A percentile compares a stretch with the other conserved stretches of the same genome.
Conservation (phyloP, 2,329 filamentous ascomycete genomes). For the Cladosporium colombiae region DNA sequence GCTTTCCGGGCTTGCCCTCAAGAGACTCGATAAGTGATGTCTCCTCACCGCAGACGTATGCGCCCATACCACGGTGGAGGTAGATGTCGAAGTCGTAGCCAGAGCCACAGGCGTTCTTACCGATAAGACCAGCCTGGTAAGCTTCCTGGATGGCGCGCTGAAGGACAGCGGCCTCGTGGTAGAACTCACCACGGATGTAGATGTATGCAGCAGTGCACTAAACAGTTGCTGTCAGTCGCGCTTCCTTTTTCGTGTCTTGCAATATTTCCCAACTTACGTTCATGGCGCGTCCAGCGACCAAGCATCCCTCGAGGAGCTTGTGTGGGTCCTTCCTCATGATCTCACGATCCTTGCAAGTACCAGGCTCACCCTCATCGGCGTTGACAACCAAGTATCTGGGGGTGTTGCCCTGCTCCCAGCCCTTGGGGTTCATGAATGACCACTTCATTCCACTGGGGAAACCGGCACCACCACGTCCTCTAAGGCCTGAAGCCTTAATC, state of each 20-base stretch:
- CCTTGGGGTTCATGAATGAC: conserved; percentile 98
- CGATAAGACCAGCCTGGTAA: conserved; percentile 89
- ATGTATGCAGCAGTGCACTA: conserved; percentile 92
- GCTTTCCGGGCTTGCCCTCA: conserved; percentile 98
- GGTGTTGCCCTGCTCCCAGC: conserved; percentile 97
- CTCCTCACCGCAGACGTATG: conserved; percentile 97
- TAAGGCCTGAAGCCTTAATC: conserved; percentile 92
- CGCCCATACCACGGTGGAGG: conserved; percentile 93
- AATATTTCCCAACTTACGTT: conserved; percentile 53
- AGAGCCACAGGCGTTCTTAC: conserved; percentile 95
- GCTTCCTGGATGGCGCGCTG: conserved; percentile 97
- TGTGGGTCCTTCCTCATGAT: conserved; percentile 99
- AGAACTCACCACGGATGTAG: conserved; percentile 98
- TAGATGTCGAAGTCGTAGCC: conserved; percentile 98
- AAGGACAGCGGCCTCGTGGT: conserved; percentile 89
- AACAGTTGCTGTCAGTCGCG: conserved; percentile 7
- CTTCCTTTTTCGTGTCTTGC: neutral
- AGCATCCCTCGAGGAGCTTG: conserved; percentile 96
- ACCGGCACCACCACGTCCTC: conserved; percentile 94
- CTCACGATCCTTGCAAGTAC: conserved; percentile 98
- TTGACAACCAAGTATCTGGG: conserved; percentile 97
- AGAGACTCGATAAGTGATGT: conserved; percentile 97
- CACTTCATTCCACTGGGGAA: conserved; percentile 99
- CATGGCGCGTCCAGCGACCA: conserved; percentile 96
- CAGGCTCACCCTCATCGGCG: conserved; percentile 96